Evolutionary conservation across 1,139 yeast genomes (phyloP), one percentile per base, ranked within the genome.

Genomic region (Magnusiomyces paraingens): DNA sequence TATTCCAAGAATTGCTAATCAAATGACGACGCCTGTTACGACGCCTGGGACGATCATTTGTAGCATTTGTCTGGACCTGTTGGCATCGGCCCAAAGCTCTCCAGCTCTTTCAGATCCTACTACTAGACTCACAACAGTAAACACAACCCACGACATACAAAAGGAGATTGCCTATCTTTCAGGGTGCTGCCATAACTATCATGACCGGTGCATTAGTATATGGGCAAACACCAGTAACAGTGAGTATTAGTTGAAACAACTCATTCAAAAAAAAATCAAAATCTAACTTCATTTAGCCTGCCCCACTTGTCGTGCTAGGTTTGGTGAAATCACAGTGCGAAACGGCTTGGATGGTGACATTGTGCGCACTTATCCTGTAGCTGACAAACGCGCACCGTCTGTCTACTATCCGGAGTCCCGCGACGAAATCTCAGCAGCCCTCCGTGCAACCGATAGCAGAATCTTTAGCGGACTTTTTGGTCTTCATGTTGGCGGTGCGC

Each of bases 141-240:
- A 26, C 32, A 5, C 32, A 26, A 26, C 45, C 35, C 54, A 47
- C 29, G 50, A 50, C 20, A 57, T 57, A n/a, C 52, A 58, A 41
- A 50, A 53, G 15, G 60, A 55, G 29, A 55, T 59, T 18, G 62
- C 64, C 41, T 52, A 55, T 5, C 50, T 61, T 36, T 61, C 65
- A 8, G 54, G 54, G 42, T 79, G 83, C 59, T 63, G 62, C 46
- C 81, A 77, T 63, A 62, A 62, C 47, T 79, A 79, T 62, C 84
- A 80, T 62, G 73, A 73, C 42, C 61, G 65, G 26, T 80, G 84
- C 59, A 69, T 80, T 36, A 58, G 65, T 36, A 73, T 73, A 50
- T 80, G 84, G 84, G 69, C 80, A 14, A 64, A 69, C 46, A 73
- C 77, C 45, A 76, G 83, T 39, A 80, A 79, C 63, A 73, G 80